Base-by-base conservation (phyloP, 139 green algal genomes). In the Tetradesmus lagerheimii region DNA sequence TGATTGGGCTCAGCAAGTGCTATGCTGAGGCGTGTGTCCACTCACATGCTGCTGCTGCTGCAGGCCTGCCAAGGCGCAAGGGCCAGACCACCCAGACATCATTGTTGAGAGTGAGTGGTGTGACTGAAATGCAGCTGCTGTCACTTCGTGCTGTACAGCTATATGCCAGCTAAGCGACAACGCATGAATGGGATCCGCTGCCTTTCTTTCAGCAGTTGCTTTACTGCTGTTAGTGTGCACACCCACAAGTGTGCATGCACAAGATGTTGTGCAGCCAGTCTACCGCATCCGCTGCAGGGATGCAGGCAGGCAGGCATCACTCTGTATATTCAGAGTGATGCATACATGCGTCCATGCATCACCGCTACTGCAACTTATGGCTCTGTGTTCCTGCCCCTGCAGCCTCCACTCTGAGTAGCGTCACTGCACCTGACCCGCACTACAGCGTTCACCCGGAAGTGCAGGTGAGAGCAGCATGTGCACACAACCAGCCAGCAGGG, bases 41-140 rank as follows among this genome's bases (percentile, higher is more conserved):
- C 57, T 31, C 57, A 71, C 0, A n/a, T 71, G 57, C 57, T 71
- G 23, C 57, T 71, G 57, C 57, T 71, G 57, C 23, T 71, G 57
- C 88, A 92, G 89, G 87, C 94, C 94, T 29, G 87, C 83, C 16
- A 93, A 94, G 86, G 50, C 95, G 31, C 88, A 93, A 45, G 94
- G 94, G 0, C 25, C 34, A 8, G 45, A 89, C 4, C 95, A 97
- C 89, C 95, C 95, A 5, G 95, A 97, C 82, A 88, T 92, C 6
- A 95, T 98, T 39, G 95, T 98, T 43, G 96, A 98, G 91, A 96
- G 92, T 0, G 93, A n/a, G 57, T 71, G 18, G 23, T 23, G 3
- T n/a, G 4, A n/a, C 50, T 27, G 15, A 64, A 64, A 4, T 64
- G 15, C 2, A 64, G 50, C 50, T 64, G 50, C 50, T 64, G 14